Conservation (phyloP, 495 filamentous ascomycete species). For the Penicillium desertorum region DNA sequence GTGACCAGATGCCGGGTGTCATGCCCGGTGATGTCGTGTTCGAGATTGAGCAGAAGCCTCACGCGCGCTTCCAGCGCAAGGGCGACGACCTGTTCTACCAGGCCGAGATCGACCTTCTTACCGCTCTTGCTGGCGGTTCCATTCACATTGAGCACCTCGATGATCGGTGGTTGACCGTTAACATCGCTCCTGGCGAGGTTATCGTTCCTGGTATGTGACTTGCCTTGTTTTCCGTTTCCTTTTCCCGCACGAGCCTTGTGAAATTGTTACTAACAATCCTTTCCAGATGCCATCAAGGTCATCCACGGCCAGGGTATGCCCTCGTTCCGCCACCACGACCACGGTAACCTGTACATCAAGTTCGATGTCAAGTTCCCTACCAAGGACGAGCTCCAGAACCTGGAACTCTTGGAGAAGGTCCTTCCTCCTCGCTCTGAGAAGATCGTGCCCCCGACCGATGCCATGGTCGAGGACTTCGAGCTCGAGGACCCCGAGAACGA, state of each 20-base stretch:
- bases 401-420: slow-evolving; percentile 70
- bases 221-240: neutral
- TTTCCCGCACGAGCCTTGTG: slow-evolving; percentile 1
- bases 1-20: slow-evolving; percentile 93
- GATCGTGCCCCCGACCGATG: slow-evolving; percentile 65
- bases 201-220: slow-evolving; percentile 80
- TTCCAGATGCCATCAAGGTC: slow-evolving; percentile 81
- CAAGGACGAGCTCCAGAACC: slow-evolving; percentile 51
- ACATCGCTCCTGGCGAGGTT: slow-evolving; percentile 88
- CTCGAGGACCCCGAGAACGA: slow-evolving; percentile 81
- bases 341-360: slow-evolving; percentile 94
- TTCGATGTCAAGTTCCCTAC: slow-evolving; percentile 96
- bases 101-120: slow-evolving; percentile 93
- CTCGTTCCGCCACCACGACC: slow-evolving; percentile 91
- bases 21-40: slow-evolving; percentile 94
- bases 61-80: slow-evolving; percentile 90
- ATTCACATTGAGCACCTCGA: slow-evolving; percentile 96
- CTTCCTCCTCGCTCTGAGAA: slow-evolving; percentile 69
- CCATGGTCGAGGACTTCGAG: slow-evolving; percentile 83
- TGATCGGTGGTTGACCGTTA: slow-evolving; percentile 90
- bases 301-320: slow-evolving; percentile 98
- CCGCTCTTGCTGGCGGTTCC: slow-evolving; percentile 84
- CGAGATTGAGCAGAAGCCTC: slow-evolving; percentile 97
- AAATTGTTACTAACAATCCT: slow-evolving; percentile 14
- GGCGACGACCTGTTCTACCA: slow-evolving; percentile 96